A percentile compares a stretch with the other conserved stretches of the same genome.
phyloP scores from a whole-genome alignment of 306 rosid species.

The Purshia tridentata region DNA sequence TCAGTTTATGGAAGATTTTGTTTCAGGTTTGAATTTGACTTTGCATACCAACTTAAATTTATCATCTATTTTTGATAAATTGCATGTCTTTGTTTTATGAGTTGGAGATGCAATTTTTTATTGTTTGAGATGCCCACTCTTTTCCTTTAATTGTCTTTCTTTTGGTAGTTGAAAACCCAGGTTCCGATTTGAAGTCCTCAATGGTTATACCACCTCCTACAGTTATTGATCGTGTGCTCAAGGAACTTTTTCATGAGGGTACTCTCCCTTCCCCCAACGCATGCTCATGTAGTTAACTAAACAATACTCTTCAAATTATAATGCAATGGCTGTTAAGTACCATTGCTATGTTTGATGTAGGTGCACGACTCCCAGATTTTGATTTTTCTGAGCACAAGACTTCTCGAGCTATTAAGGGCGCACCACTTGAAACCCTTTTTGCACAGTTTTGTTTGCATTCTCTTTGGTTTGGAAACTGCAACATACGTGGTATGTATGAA shows the following conservation, averaged over 20 bases:
- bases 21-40: slow-evolving; percentile 66
- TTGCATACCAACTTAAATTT: neutral
- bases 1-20: slow-evolving; percentile 91
- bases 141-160: slow-evolving; percentile 19
- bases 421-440: slow-evolving; percentile 77
- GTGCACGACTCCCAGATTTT: slow-evolving; percentile 42
- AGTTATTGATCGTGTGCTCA: slow-evolving; percentile 80
- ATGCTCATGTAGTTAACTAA: slow-evolving; percentile 15
- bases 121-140: slow-evolving; percentile 15
- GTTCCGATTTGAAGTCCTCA: slow-evolving; percentile 67
- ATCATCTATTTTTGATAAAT: slow-evolving; percentile 1
- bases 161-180: slow-evolving; percentile 74
- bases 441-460: slow-evolving; percentile 85
- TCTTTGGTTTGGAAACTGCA: slow-evolving; percentile 97
- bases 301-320: slow-evolving; percentile 18
- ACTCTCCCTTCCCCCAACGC: slow-evolving; percentile 15
- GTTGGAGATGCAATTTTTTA: slow-evolving; percentile 21
- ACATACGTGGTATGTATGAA: slow-evolving; percentile 67
- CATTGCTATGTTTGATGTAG: slow-evolving; percentile 35
- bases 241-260: slow-evolving; percentile 94
- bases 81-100: slow-evolving; percentile 28
- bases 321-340: slow-evolving; percentile 21
- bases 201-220: slow-evolving; percentile 82
- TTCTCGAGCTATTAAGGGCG: slow-evolving; percentile 79
- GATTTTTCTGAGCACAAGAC: slow-evolving; percentile 51